These are phyloP conservation scores for Calonectria crousiana DNA, from an alignment of 2,329 filamentous ascomycete genomes.

Conservation along the genomic window DNA sequence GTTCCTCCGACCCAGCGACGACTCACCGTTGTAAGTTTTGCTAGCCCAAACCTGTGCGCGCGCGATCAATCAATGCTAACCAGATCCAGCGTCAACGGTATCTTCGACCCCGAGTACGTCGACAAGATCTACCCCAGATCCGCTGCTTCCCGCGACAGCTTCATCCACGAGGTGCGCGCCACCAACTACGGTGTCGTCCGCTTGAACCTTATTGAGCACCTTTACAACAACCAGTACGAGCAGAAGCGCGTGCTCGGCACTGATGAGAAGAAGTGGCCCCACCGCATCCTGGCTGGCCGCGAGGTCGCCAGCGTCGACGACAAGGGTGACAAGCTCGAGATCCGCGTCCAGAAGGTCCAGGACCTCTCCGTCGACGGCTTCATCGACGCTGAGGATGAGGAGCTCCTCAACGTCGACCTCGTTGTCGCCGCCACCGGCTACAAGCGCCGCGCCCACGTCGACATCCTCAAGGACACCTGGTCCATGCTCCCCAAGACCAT, in stretches of 20 bases:
- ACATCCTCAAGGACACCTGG: slow-evolving; percentile 77
- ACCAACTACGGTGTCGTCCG: slow-evolving; percentile 98
- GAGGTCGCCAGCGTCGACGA: slow-evolving; percentile 73
- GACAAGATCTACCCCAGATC: slow-evolving; percentile 80
- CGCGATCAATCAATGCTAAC: slow-evolving; percentile 42
- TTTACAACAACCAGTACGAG: slow-evolving; percentile 90
- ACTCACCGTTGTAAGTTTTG: slow-evolving; percentile 87
- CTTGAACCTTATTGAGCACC: slow-evolving; percentile 87
- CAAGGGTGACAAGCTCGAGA: slow-evolving; percentile 63
- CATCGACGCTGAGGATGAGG: slow-evolving; percentile 56
- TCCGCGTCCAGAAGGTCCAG: slow-evolving; percentile 67
- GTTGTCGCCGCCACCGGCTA: slow-evolving; percentile 93
- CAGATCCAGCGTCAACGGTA: slow-evolving; percentile 85
- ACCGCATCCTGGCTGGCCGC: slow-evolving; percentile 80
- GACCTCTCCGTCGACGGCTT: slow-evolving; percentile 57
- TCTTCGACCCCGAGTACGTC: slow-evolving; percentile 91
- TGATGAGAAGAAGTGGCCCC: slow-evolving; percentile 82
- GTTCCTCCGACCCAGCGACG: slow-evolving; percentile 90
- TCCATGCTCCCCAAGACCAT: slow-evolving; percentile 71
- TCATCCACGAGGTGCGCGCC: slow-evolving; percentile 77
- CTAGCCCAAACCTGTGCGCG: not conserved
- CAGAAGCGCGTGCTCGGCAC: slow-evolving; percentile 79
- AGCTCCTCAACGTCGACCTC: slow-evolving; percentile 80
- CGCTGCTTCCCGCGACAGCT: slow-evolving; percentile 68
- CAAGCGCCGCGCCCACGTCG: slow-evolving; percentile 79